A percentile compares a stretch with the other conserved stretches of the same genome.
Conservation (phyloP, 2,329 filamentous ascomycete genomes). For the Mariannaea sp. region DNA sequence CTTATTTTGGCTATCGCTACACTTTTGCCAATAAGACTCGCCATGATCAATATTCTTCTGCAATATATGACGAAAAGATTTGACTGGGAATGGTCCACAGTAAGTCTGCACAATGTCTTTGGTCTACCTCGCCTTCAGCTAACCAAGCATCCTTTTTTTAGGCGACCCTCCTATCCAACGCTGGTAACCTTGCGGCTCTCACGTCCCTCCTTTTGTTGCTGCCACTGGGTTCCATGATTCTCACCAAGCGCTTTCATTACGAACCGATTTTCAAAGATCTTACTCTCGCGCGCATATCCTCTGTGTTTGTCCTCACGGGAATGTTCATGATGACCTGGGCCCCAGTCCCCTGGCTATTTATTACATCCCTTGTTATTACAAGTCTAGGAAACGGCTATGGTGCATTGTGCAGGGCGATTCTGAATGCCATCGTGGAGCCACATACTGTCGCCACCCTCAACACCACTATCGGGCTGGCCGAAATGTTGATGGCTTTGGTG, state of each 20-base stretch:
- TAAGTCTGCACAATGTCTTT: conserved; percentile 20
- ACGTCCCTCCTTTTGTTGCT: conserved; percentile 47
- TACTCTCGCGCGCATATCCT: conserved; percentile 44
- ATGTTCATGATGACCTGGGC: conserved; percentile 47
- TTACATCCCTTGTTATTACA: conserved; percentile 50
- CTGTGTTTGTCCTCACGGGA: conserved; percentile 40
- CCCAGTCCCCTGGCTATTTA: conserved; percentile 41
- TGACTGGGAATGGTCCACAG: conserved; percentile 52
- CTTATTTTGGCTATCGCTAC: conserved; percentile 44
- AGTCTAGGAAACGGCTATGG: conserved; percentile 52
- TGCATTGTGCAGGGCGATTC: conserved; percentile 52
- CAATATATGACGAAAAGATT: conserved; percentile 61
- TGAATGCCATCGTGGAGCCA: conserved; percentile 59
- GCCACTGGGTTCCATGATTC: conserved; percentile 41
- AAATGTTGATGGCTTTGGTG: conserved; percentile 54
- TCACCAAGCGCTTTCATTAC: conserved; percentile 40
- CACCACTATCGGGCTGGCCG: conserved; percentile 55
- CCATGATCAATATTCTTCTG: conserved; percentile 45
- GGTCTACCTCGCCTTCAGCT: rapidly evolving
- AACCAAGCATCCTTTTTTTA: conserved; percentile 8
- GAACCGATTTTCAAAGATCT: conserved; percentile 47
- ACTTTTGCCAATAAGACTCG: conserved; percentile 39
- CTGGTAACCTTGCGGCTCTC: conserved; percentile 46
- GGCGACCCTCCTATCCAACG: conserved; percentile 49
- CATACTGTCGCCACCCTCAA: conserved; percentile 60